Base-by-base conservation (phyloP, 768 basidiomycete genomes). In the Lanmaoa pseudosensibilis region DNA sequence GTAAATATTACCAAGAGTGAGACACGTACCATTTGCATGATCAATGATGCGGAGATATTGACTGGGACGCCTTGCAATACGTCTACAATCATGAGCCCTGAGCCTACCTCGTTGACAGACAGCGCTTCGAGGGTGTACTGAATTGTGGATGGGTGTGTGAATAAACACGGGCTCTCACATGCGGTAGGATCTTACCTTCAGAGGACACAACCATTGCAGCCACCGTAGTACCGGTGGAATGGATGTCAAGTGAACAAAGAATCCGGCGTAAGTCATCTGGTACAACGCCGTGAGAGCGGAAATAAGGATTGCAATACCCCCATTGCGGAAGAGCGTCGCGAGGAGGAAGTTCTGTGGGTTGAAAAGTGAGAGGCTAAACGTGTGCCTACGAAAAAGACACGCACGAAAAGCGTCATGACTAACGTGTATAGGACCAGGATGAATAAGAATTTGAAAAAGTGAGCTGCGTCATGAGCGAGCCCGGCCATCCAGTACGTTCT, bases 401-500 rank as follows among this genome's bases (percentile, higher is more conserved):
- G 59, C 64, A 93, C 92, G 69, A 84, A 95, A 40, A 96, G 81
- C 0, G 93, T 93, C 84, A 94, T 91, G 36, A 81, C 86, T 19
- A 97, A 77, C 0, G 87, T 87, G 69, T 87, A 97, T 21, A 96
- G 77, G 19, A 93, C 87, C 18, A 98, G 79, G 58, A 97, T 89
- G 66, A 98, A 83, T 21, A 97, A 77, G 75, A 91, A 98, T 66
- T 97, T 98, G 87, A 97, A 98, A 79, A 88, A 98, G 68, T 88
- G 79, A 0, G 86, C 82, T 2, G 93, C 85, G 41, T 89, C 81
- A 5, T 78, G 79, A 2, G 90, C 81, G 5, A 98, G 82, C 13
- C 95, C 94, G 3, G 93, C 92, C 95, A 98, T 94, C 91, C 92
- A 93, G 64, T 93, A 94, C n/a, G 87, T 87, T 50, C 88, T 90